phyloP scores from a whole-genome alignment of 768 basidiomycete genomes.

The Lactarius hengduanensis region DNA sequence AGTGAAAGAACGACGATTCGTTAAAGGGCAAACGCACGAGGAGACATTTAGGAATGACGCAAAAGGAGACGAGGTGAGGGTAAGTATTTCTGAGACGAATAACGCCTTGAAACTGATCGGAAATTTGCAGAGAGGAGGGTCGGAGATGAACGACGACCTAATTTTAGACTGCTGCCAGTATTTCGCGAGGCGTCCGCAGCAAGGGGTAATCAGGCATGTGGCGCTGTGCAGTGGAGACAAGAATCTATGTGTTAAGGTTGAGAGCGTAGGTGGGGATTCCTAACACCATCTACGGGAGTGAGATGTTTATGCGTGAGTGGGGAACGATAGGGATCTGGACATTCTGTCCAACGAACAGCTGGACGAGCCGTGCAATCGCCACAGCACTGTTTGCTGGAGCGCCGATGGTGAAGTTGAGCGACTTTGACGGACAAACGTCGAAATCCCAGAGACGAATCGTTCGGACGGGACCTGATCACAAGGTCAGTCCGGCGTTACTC shows the following conservation, averaged over 20 bases:
- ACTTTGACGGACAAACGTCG: conserved; percentile 38
- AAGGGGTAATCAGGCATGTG: conserved; percentile 38
- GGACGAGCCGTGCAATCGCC: conserved; percentile 54
- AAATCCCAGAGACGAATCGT: conserved; percentile 30
- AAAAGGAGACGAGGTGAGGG: conserved; percentile 42
- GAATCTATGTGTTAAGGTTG: conserved; percentile 56
- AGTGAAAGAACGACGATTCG: conserved; percentile 52
- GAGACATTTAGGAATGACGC: conserved; percentile 57
- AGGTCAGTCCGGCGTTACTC: conserved; percentile 28
- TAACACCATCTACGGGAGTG: background rate
- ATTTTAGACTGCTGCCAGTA: conserved; percentile 77
- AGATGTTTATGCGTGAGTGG: background rate
- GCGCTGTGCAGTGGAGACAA: conserved; percentile 67
- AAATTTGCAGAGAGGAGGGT: conserved; percentile 36
- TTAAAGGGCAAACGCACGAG: conserved; percentile 60
- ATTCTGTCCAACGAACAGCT: conserved; percentile 25
- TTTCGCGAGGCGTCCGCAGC: conserved; percentile 42
- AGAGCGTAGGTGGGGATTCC: conserved; percentile 34
- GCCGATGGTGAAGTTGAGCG: conserved; percentile 36
- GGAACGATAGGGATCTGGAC: conserved; percentile 20
- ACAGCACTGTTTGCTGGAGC: conserved; percentile 42
- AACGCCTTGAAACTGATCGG: background rate
- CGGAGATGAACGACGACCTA: conserved; percentile 55
- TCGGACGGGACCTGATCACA: conserved; percentile 17
- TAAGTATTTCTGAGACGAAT: background rate